These are phyloP conservation scores for Allium cepa DNA, from an alignment of 106 monocot species.

Conservation along the genomic window DNA sequence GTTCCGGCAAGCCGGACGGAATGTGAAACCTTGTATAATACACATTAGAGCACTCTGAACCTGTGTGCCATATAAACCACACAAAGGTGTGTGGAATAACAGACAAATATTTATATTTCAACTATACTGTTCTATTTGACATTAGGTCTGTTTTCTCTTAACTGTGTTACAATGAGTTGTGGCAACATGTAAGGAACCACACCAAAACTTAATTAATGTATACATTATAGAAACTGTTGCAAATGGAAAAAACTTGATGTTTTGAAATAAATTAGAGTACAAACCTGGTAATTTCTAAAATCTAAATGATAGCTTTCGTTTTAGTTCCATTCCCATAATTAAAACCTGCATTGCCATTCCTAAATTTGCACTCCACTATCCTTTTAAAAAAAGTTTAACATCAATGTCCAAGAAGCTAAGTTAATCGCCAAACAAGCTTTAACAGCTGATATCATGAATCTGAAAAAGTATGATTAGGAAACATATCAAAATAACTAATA, in stretches of 20 bases:
- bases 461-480: constrained; percentile 17
- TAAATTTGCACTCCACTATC: constrained; percentile 17
- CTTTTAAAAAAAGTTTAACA: constrained; percentile 61
- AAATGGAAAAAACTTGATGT: background rate
- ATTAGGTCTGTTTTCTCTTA: too few species aligned
- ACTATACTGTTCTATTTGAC: too few species aligned
- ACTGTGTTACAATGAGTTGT: too few species aligned
- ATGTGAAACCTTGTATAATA: too few species aligned
- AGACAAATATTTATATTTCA: too few species aligned
- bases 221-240: background rate
- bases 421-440: constrained; percentile 45
- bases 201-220: background rate
- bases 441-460: constrained; percentile 62
- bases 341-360: constrained; percentile 9
- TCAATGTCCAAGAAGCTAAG: constrained; percentile 38
- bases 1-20: too few species aligned
- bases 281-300: constrained; percentile 72
- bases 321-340: constrained; percentile 6
- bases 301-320: constrained; percentile 34
- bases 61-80: too few species aligned
- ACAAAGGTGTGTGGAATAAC: too few species aligned
- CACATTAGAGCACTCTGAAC: too few species aligned
- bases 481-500: background rate
- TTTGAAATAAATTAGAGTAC: background rate
- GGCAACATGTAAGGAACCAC: background rate